phyloP scores from a whole-genome alignment of 2,329 filamentous ascomycete species.

The Chalara sp. region DNA sequence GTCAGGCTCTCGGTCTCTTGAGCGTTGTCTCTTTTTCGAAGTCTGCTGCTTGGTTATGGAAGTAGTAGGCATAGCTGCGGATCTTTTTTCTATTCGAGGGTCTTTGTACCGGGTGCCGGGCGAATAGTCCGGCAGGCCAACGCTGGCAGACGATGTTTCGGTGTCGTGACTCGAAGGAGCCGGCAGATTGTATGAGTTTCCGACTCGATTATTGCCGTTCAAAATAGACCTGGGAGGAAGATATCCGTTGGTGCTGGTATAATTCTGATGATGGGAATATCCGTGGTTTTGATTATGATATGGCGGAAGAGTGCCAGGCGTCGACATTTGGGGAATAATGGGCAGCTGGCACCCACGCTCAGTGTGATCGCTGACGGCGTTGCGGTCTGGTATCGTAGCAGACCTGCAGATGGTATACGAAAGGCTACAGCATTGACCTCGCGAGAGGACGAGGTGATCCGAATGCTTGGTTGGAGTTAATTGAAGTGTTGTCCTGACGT shows the following conservation, averaged over 20 bases:
- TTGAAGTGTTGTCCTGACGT: slow-evolving; percentile 5
- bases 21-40: slow-evolving; percentile 31
- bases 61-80: slow-evolving; percentile 30
- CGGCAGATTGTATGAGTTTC: slow-evolving; percentile 23
- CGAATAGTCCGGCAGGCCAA: slow-evolving; percentile 20
- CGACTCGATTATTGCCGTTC: slow-evolving; percentile 25
- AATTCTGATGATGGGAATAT: slow-evolving; percentile 50
- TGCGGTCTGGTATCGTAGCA: too few species aligned
- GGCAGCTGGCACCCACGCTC: too few species aligned
- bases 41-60: slow-evolving; percentile 24
- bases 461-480: slow-evolving; percentile 1
- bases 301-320: slow-evolving; percentile 67
- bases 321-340: slow-evolving; percentile 57
- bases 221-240: slow-evolving; percentile 37
- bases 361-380: too few species aligned
- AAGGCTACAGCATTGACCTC: slow-evolving; percentile 15
- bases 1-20: slow-evolving; percentile 54
- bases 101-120: slow-evolving; percentile 13
- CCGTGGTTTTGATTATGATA: slow-evolving; percentile 55
- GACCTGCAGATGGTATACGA: too few species aligned
- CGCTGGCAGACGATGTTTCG: slow-evolving; percentile 16
- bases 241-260: slow-evolving; percentile 47
- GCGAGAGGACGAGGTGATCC: slow-evolving; percentile 3
- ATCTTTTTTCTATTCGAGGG: slow-evolving; percentile 18
- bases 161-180: slow-evolving; percentile 25